A percentile compares a stretch with the other conserved stretches of the same genome.
Evolutionary conservation across 2,329 filamentous ascomycete genomes (phyloP).

Genomic region (Botrytis byssoidea): DNA sequence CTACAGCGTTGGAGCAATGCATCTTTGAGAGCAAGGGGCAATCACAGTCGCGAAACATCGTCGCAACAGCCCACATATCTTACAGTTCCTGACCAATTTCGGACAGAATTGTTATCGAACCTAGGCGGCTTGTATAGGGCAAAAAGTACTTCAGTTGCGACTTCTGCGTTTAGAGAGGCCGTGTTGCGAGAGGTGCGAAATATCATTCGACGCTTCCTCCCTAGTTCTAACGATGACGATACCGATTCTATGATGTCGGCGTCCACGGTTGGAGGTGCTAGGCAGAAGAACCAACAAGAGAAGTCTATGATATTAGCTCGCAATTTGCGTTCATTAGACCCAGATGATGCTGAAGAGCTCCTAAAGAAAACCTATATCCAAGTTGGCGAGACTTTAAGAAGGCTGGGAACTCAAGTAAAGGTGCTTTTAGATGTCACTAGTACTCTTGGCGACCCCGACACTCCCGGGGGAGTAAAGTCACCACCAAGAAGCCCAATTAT

Average conservation of each 20-base stretch:
- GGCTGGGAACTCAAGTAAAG: constrained; percentile 88
- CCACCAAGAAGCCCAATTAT: constrained; percentile 38
- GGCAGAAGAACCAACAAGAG: constrained; percentile 74
- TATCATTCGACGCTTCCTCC: constrained; percentile 79
- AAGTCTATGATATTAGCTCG: constrained; percentile 85
- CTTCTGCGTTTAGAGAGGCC: constrained; percentile 79
- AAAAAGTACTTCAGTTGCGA: constrained; percentile 75
- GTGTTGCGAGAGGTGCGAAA: constrained; percentile 83
- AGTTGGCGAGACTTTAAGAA: constrained; percentile 80
- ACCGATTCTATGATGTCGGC: constrained; percentile 84
- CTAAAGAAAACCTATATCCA: constrained; percentile 81
- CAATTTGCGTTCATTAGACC: constrained; percentile 80
- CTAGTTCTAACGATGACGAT: constrained; percentile 92
- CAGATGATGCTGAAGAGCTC: constrained; percentile 80
- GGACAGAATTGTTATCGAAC: constrained; percentile 66
- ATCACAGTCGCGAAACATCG: constrained; percentile 63
- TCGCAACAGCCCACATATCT: constrained; percentile 73
- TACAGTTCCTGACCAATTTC: constrained; percentile 66
- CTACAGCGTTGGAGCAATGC: constrained; percentile 81
- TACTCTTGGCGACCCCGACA: constrained; percentile 43
- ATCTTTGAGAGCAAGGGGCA: constrained; percentile 65
- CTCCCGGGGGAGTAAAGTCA: constrained; percentile 32
- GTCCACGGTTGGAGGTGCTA: constrained; percentile 70
- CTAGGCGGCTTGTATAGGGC: constrained; percentile 79
- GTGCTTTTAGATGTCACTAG: constrained; percentile 93